Evolutionary conservation across 2,329 filamentous ascomycete species (phyloP).

Genomic region (Triangularia setosa): DNA sequence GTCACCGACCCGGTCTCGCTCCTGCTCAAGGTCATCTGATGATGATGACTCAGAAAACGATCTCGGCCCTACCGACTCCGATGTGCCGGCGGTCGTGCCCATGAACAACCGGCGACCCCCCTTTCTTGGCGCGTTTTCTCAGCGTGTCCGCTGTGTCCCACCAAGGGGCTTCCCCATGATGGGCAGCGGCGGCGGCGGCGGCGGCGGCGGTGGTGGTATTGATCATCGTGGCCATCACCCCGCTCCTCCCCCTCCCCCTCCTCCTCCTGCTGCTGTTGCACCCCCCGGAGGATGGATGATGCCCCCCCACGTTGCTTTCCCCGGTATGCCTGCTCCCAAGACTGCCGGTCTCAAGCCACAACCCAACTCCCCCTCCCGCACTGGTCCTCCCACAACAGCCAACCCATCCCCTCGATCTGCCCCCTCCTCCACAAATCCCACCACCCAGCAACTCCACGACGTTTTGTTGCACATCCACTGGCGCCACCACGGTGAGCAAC

Average conservation of each 20-base stretch:
- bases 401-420: not conserved
- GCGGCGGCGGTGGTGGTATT: not conserved
- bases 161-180: not conserved
- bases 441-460: conserved; percentile 8
- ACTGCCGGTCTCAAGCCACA: not conserved
- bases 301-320: not conserved
- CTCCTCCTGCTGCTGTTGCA: not conserved
- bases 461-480: conserved; percentile 23
- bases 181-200: too few relatives aligned
- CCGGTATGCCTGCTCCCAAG: not conserved
- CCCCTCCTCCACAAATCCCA: not conserved
- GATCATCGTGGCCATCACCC: not conserved
- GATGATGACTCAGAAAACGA: not conserved
- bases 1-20: conserved; percentile 13
- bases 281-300: not conserved
- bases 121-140: conserved; percentile 26
- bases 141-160: conserved; percentile 8
- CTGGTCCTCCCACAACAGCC: not conserved
- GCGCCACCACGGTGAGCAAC: conserved; percentile 18
- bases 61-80: conserved; percentile 4
- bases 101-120: conserved; percentile 20
- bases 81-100: conserved; percentile 12
- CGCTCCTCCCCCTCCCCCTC: not conserved
- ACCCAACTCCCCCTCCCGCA: not conserved
- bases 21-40: conserved; percentile 8